Conservation (phyloP, 2,329 filamentous ascomycete genomes). For the Fusarium sp. region DNA sequence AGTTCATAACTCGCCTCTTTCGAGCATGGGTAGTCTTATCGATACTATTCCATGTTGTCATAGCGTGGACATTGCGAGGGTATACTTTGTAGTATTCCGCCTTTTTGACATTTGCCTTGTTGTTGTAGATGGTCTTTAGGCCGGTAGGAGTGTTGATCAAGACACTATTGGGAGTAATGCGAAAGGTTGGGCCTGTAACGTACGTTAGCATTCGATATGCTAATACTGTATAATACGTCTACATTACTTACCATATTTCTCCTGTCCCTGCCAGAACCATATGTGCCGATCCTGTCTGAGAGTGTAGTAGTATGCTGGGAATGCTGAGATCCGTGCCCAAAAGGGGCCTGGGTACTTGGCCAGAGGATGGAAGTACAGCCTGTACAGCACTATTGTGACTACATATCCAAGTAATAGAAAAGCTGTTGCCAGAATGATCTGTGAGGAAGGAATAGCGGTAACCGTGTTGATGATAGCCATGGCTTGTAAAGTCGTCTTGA, state of each 20-base stretch:
- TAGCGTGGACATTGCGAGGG: conserved; percentile 23
- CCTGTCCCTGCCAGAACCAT: conserved; percentile 35
- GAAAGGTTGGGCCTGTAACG: conserved; percentile 28
- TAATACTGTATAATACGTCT: background rate
- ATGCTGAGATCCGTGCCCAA: conserved; percentile 60
- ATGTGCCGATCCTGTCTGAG: conserved; percentile 35
- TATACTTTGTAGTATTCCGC: conserved; percentile 39
- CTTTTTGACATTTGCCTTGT: conserved; percentile 40
- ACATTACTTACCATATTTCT: conserved; percentile 30
- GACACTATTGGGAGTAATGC: conserved; percentile 35
- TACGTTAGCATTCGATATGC: background rate
- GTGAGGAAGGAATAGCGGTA: background rate
- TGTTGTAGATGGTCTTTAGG: conserved; percentile 34
- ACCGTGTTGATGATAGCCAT: background rate
- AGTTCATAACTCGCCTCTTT: conserved; percentile 34
- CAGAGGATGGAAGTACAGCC: conserved; percentile 63
- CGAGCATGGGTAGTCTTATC: conserved; percentile 37
- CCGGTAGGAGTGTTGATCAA: conserved; percentile 38
- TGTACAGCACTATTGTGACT: conserved; percentile 12
- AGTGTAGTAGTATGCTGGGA: conserved; percentile 38
- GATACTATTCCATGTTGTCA: conserved; percentile 37
- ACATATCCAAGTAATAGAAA: background rate
- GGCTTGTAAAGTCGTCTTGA: background rate
- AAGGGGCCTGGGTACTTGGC: conserved; percentile 66
- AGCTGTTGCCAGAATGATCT: background rate